Evolutionary conservation across 2,329 filamentous ascomycete species (phyloP).

Genomic region (Aspergillus amoenus): DNA sequence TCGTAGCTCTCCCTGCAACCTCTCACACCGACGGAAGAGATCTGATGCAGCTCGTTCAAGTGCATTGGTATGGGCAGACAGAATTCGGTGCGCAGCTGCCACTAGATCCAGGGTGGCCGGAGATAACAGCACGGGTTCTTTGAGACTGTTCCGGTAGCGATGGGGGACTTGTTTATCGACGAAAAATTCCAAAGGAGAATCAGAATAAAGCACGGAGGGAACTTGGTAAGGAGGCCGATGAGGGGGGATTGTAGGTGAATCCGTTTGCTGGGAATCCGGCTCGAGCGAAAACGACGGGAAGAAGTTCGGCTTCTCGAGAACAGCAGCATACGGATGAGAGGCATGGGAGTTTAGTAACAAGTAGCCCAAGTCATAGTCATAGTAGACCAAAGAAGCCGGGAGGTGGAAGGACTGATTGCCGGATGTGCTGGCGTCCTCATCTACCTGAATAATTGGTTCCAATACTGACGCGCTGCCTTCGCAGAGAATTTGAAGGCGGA

Average conservation of each 20-base stretch:
- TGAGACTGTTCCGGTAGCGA: conserved; percentile 43
- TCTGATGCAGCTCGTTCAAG: conserved; percentile 50
- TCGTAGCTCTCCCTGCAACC: conserved; percentile 47
- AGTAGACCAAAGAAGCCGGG: conserved; percentile 53
- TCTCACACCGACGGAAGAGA: conserved; percentile 53
- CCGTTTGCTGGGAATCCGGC: conserved; percentile 19
- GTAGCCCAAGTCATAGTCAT: conserved; percentile 59
- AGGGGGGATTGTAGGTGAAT: conserved; percentile 30
- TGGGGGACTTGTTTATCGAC: conserved; percentile 44
- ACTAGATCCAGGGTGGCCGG: conserved; percentile 50
- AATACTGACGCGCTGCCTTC: conserved; percentile 51
- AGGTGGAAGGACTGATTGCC: conserved; percentile 34
- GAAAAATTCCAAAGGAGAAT: conserved; percentile 40
- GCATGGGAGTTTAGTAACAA: conserved; percentile 53
- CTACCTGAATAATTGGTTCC: conserved; percentile 48
- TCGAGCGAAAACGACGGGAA: conserved; percentile 30
- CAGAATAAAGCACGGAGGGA: conserved; percentile 40
- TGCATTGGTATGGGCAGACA: conserved; percentile 47
- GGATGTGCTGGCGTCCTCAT: conserved; percentile 26
- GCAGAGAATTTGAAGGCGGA: conserved; percentile 57
- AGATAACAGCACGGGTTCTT: conserved; percentile 48
- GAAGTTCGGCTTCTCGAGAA: conserved; percentile 50
- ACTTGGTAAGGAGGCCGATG: conserved; percentile 45
- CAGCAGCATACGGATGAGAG: conserved; percentile 51
- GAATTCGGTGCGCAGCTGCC: conserved; percentile 46